Evolutionary conservation across 2,329 filamentous ascomycete species (phyloP).

Genomic region (Xylariaceae sp.): DNA sequence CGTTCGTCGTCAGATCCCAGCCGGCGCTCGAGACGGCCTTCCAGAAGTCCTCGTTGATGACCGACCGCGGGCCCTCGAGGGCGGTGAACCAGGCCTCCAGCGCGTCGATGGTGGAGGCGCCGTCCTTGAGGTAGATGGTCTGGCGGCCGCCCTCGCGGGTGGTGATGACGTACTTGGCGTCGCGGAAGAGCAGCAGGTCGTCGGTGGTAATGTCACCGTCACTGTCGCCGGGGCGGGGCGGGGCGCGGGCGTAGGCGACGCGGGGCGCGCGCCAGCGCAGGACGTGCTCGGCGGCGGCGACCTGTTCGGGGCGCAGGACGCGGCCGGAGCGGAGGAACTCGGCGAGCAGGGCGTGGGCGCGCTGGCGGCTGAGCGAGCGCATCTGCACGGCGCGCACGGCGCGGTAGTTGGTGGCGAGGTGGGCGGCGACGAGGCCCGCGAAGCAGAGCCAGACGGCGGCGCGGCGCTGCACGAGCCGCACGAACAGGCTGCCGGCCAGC

Average conservation of each 20-base stretch:
- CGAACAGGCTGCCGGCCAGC: slow-evolving; percentile 73
- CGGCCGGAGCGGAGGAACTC: slow-evolving; percentile 41
- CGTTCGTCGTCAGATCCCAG: slow-evolving; percentile 59
- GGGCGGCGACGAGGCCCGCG: slow-evolving; percentile 62
- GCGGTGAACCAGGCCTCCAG: slow-evolving; percentile 32
- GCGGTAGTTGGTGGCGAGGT: slow-evolving; percentile 77
- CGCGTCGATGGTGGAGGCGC: slow-evolving; percentile 31
- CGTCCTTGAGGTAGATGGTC: slow-evolving; percentile 58
- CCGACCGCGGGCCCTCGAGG: slow-evolving; percentile 19
- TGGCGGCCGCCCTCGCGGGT: slow-evolving; percentile 36
- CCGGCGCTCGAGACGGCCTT: slow-evolving; percentile 38
- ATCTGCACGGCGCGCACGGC: slow-evolving; percentile 81
- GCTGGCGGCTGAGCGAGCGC: slow-evolving; percentile 76
- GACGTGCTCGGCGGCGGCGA: slow-evolving; percentile 57
- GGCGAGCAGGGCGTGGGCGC: slow-evolving; percentile 70
- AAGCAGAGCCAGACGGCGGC: slow-evolving; percentile 67
- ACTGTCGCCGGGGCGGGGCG: slow-evolving; percentile 14
- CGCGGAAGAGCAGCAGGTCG: slow-evolving; percentile 41
- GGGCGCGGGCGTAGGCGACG: slow-evolving; percentile 31
- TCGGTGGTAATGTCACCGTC: slow-evolving; percentile 14
- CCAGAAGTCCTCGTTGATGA: slow-evolving; percentile 35
- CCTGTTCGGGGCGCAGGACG: slow-evolving; percentile 57
- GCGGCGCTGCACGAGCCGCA: slow-evolving; percentile 65
- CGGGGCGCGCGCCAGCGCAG: slow-evolving; percentile 44
- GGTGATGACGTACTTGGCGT: slow-evolving; percentile 56